Percentiles rank a stretch among this genome's conserved stretches.
These are phyloP conservation scores for Thielaviopsis punctulata DNA, from an alignment of 2,329 filamentous ascomycete species.

Conservation along the genomic window DNA sequence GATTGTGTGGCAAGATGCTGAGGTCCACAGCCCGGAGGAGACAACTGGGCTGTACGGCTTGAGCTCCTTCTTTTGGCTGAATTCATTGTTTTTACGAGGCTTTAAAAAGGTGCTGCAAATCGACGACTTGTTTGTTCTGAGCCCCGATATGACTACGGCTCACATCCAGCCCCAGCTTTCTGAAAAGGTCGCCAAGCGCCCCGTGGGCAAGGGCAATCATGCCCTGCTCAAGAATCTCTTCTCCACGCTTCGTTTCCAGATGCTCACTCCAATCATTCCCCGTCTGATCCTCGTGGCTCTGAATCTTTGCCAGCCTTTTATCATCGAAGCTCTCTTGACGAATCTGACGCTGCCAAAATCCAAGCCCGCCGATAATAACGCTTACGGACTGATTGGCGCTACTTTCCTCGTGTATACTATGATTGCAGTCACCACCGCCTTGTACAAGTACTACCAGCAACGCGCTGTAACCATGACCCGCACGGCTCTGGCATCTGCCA, in stretches of 20 bases:
- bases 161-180: constrained; percentile 14
- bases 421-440: constrained; percentile 22
- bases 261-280: constrained; percentile 21
- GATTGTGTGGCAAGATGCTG: constrained; percentile 21
- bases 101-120: constrained; percentile 20
- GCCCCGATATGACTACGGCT: constrained; percentile 16
- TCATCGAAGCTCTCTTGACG: constrained; percentile 23
- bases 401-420: constrained; percentile 23
- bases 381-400: constrained; percentile 28
- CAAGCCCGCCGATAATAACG: constrained; percentile 10
- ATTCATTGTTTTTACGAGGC: constrained; percentile 21
- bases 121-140: constrained; percentile 21
- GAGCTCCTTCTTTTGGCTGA: constrained; percentile 21
- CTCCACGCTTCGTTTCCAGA: constrained; percentile 18
- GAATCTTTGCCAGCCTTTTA: constrained; percentile 26
- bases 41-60: constrained; percentile 20
- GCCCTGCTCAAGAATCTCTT: constrained; percentile 18
- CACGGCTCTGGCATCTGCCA: constrained; percentile 18
- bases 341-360: constrained; percentile 18
- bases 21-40: constrained; percentile 23
- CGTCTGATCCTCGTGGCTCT: constrained; percentile 24
- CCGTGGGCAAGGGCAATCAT: constrained; percentile 12
- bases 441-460: constrained; percentile 25
- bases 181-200: constrained; percentile 8
- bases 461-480: constrained; percentile 20